A percentile compares a stretch with the other conserved stretches of the same genome.
phyloP scores from a whole-genome alignment of 139 green algal genomes.

The Eudorina sp. region DNA sequence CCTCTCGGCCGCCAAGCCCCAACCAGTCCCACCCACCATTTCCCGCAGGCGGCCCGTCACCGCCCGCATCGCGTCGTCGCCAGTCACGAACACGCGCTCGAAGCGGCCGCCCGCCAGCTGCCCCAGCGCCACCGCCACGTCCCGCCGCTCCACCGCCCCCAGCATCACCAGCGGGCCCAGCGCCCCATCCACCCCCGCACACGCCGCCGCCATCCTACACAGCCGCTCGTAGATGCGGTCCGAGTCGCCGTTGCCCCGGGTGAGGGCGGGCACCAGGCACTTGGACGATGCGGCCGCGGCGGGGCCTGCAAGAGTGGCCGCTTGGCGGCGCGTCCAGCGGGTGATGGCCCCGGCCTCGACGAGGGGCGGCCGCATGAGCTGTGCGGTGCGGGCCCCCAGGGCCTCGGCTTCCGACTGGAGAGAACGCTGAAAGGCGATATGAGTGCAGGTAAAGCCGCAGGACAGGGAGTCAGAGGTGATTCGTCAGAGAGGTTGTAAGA shows the following conservation, averaged over 20 bases:
- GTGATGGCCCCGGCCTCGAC: not conserved
- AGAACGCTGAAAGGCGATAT: too few species aligned
- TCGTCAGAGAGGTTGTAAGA: too few species aligned
- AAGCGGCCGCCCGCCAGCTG: not conserved
- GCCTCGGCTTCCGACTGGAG: too few species aligned
- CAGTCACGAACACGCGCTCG: not conserved
- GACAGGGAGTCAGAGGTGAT: too few species aligned
- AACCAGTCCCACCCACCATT: not conserved
- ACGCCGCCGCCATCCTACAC: not conserved
- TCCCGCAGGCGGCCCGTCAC: not conserved
- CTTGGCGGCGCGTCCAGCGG: not conserved
- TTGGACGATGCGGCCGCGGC: not conserved
- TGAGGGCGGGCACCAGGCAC: not conserved
- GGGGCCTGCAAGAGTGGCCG: not conserved
- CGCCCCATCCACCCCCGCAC: not conserved
- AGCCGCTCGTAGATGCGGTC: not conserved
- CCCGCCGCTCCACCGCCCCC: slow-evolving; percentile 12
- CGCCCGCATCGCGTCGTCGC: not conserved
- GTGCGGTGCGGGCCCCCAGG: not conserved
- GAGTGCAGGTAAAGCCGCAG: too few species aligned
- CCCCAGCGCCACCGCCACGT: slow-evolving; percentile 1
- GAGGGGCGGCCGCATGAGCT: not conserved
- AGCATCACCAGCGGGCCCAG: slow-evolving; percentile 40
- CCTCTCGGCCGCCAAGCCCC: not conserved
- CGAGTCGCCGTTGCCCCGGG: not conserved